These are phyloP conservation scores for Magnaporthiopsis poae DNA, from an alignment of 2,329 filamentous ascomycete genomes.

Conservation along the genomic window DNA sequence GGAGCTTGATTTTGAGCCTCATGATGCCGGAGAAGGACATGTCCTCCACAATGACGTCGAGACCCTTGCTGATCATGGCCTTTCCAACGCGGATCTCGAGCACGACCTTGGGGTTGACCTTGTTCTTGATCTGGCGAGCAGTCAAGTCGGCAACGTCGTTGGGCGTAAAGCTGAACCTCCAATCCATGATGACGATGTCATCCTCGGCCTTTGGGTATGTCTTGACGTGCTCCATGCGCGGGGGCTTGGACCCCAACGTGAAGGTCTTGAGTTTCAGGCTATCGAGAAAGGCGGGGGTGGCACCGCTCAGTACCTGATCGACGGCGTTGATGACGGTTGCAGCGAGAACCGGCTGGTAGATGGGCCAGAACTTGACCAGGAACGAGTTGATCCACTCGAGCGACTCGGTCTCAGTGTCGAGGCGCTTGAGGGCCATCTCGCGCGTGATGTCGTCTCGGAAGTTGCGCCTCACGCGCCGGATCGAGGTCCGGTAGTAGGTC, in stretches of 20 bases:
- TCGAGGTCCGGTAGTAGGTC: constrained; percentile 93
- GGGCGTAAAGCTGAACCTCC: constrained; percentile 98
- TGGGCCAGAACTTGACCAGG: constrained; percentile 97
- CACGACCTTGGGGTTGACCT: constrained; percentile 93
- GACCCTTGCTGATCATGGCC: constrained; percentile 89
- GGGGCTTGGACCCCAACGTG: constrained; percentile 86
- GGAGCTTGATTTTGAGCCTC: constrained; percentile 94
- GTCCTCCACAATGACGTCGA: constrained; percentile 95
- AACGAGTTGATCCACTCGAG: constrained; percentile 99
- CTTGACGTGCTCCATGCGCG: constrained; percentile 93
- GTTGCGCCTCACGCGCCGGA: constrained; percentile 86
- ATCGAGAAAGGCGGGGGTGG: constrained; percentile 85
- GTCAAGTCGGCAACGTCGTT: constrained; percentile 92
- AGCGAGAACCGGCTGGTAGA: constrained; percentile 88
- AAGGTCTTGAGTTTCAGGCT: constrained; percentile 90
- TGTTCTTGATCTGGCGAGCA: constrained; percentile 77
- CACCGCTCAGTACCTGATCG: constrained; percentile 87
- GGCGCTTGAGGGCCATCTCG: constrained; percentile 68
- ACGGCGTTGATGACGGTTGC: constrained; percentile 87
- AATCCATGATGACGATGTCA: constrained; percentile 96
- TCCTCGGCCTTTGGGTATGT: constrained; percentile 93
- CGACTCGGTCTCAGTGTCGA: constrained; percentile 85
- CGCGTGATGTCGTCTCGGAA: constrained; percentile 89
- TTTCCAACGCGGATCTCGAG: constrained; percentile 92
- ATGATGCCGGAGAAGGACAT: constrained; percentile 94